Conservation (phyloP, 306 rosid species). For the Ormosia semicastrata region DNA sequence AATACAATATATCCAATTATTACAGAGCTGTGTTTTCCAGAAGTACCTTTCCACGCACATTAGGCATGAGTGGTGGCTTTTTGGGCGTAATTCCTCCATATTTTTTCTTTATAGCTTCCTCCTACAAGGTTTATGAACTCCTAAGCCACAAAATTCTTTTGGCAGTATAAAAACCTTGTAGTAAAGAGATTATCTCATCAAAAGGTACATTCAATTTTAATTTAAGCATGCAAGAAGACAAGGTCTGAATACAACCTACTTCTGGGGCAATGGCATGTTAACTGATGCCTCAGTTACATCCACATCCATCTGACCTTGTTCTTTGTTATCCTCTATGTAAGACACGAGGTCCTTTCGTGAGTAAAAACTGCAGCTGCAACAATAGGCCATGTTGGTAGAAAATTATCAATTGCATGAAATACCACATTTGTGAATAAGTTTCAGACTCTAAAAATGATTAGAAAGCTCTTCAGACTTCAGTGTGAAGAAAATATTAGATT, state of each 20-base stretch:
- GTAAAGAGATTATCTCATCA: conserved; percentile 16
- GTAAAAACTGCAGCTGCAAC: conserved; percentile 40
- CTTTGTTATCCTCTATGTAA: conserved; percentile 57
- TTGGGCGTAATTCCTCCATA: conserved; percentile 90
- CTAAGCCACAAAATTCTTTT: conserved; percentile 20
- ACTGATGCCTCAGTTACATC: conserved; percentile 38
- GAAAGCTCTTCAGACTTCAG: background rate
- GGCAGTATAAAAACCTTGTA: background rate
- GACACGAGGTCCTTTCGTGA: conserved; percentile 46
- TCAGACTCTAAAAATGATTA: too few relatives aligned
- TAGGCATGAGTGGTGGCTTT: conserved; percentile 86
- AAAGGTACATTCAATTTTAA: background rate
- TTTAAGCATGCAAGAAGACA: conserved; percentile 4
- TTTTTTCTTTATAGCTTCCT: conserved; percentile 75
- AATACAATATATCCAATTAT: conserved; percentile 21
- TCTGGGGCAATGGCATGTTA: conserved; percentile 50
- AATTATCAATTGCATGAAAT: conserved; percentile 2
- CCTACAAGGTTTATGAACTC: conserved; percentile 52
- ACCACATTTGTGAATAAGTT: conserved; percentile 12
- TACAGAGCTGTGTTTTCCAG: background rate
- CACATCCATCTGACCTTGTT: conserved; percentile 48
- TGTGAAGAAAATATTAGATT: conserved; percentile 6
- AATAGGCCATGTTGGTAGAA: conserved; percentile 20
- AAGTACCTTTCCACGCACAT: conserved; percentile 82
- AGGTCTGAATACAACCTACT: conserved; percentile 54